Conservation (phyloP, 2,329 filamentous ascomycete species). For the Fusarium hostae region DNA sequence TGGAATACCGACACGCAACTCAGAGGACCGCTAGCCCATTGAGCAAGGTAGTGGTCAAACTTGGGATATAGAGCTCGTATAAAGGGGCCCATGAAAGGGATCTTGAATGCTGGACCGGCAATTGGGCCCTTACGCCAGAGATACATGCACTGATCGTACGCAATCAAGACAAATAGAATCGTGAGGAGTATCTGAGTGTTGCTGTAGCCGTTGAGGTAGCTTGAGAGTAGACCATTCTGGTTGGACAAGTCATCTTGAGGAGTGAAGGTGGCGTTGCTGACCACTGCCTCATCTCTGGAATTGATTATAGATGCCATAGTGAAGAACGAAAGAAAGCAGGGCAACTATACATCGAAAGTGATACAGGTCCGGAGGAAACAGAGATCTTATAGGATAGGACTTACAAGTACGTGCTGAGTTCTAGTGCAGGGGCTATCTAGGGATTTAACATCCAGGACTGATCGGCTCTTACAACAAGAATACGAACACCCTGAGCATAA, state of each 20-base stretch:
- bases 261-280: constrained; percentile 5
- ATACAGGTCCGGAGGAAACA: too few species aligned
- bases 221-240: constrained; percentile 8
- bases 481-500: background rate
- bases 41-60: constrained; percentile 77
- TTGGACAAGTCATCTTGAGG: background rate
- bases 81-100: constrained; percentile 80
- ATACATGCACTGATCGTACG: constrained; percentile 64
- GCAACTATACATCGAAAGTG: fast-evolving
- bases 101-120: constrained; percentile 71
- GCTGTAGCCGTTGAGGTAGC: constrained; percentile 15
- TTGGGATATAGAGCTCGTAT: constrained; percentile 78
- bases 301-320: constrained; percentile 8
- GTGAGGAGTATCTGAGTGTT: constrained; percentile 42
- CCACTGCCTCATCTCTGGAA: background rate
- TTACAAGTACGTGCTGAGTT: background rate
- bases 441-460: background rate
- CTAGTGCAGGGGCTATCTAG: fast-evolving
- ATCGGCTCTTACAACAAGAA: constrained; percentile 2
- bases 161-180: constrained; percentile 46
- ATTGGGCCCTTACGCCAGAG: constrained; percentile 70
- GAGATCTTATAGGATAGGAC: background rate
- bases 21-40: constrained; percentile 81
- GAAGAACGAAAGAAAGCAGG: background rate
- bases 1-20: constrained; percentile 88